Percentiles rank a stretch among this genome's conserved stretches.
Evolutionary conservation across 495 filamentous ascomycete species (phyloP).

Genomic region (Diplogelasinospora grovesii): DNA sequence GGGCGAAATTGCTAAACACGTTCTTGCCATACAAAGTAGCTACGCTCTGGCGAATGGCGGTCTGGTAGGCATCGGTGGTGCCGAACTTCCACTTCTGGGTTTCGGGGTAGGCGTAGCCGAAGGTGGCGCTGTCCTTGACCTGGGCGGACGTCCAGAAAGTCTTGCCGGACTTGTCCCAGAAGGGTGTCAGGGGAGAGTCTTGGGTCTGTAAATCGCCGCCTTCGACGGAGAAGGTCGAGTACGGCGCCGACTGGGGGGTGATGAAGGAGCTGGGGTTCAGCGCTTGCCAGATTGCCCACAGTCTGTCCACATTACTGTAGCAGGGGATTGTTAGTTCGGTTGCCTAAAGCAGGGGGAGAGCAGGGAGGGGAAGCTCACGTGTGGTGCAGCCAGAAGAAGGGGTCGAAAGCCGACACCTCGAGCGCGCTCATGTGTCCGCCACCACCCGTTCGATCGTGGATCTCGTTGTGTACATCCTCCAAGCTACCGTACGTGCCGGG

Average conservation of each 20-base stretch:
- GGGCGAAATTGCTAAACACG: slow-evolving; percentile 17
- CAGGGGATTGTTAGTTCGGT: background rate
- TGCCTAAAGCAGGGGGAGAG: background rate
- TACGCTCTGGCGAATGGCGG: slow-evolving; percentile 11
- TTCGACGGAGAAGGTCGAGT: slow-evolving; percentile 45
- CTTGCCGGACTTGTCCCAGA: slow-evolving; percentile 32
- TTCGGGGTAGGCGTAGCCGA: slow-evolving; percentile 57
- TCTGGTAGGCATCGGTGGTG: slow-evolving; percentile 9
- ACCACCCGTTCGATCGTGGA: slow-evolving; percentile 50
- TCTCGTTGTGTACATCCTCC: slow-evolving; percentile 57
- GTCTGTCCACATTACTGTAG: slow-evolving; percentile 48
- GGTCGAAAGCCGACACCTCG: slow-evolving; percentile 63
- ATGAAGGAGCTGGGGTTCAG: slow-evolving; percentile 55
- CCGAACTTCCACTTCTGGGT: slow-evolving; percentile 28
- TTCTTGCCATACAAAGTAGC: slow-evolving; percentile 20
- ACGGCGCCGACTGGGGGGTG: slow-evolving; percentile 36
- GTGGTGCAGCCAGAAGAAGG: slow-evolving; percentile 64
- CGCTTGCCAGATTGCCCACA: slow-evolving; percentile 66
- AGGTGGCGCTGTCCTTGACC: slow-evolving; percentile 30
- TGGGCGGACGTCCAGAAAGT: slow-evolving; percentile 42
- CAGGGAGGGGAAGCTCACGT: slow-evolving; percentile 25
- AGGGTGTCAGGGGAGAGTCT: slow-evolving; percentile 36
- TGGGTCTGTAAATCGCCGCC: slow-evolving; percentile 32
- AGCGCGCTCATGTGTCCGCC: slow-evolving; percentile 58
- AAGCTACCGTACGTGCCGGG: slow-evolving; percentile 45